Conservation (phyloP, 1,284 basidiomycete genomes). For the Pisolithus thermaeus region DNA sequence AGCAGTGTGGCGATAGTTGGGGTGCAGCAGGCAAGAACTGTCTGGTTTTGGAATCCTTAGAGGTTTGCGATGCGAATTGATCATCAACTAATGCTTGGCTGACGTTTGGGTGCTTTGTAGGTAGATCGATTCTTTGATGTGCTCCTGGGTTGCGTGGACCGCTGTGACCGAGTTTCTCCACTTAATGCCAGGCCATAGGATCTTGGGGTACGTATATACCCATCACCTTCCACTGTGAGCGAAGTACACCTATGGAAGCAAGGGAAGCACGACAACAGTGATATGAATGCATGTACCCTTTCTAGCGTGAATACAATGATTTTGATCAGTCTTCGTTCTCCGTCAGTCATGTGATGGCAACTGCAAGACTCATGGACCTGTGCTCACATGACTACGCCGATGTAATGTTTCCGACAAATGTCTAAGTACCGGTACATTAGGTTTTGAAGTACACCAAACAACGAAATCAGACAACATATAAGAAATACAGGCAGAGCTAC, state of each 20-base stretch:
- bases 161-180: conserved; percentile 55
- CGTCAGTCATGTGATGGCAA: too few species aligned
- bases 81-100: not conserved
- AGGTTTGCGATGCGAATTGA: conserved; percentile 40
- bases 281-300: too few species aligned
- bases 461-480: not conserved
- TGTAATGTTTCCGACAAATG: not conserved
- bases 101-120: conserved; percentile 30
- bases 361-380: too few species aligned
- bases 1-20: conserved; percentile 54
- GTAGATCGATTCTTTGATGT: conserved; percentile 59
- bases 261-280: too few species aligned
- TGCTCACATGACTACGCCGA: too few species aligned
- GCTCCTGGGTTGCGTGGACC: conserved; percentile 53
- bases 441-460: not conserved
- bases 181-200: conserved; percentile 31
- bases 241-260: too few species aligned
- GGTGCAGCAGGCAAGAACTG: conserved; percentile 68
- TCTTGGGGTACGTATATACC: not conserved
- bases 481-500: not conserved
- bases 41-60: conserved; percentile 54
- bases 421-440: not conserved
- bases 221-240: not conserved
- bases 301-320: too few species aligned
- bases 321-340: too few species aligned